These are phyloP conservation scores for Scutellaria barbata DNA, from an alignment of 257 asterid species.

Conservation along the genomic window DNA sequence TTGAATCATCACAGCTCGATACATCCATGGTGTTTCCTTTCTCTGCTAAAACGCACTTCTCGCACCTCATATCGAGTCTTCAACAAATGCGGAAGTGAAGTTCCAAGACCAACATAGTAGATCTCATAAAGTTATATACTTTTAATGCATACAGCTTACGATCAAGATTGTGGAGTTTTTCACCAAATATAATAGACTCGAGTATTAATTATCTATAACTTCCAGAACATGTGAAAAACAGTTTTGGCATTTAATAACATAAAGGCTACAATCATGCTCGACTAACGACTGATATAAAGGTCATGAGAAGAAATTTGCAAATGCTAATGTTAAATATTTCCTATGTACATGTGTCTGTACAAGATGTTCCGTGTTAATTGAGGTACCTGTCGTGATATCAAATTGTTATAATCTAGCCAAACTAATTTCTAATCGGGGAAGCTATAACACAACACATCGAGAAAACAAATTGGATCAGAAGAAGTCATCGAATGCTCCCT, in stretches of 20 bases:
- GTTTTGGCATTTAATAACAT: conserved; percentile 5
- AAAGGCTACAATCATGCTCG: conserved; percentile 27
- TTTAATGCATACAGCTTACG: too few relatives aligned
- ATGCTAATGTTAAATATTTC: conserved; percentile 30
- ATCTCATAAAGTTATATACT: too few relatives aligned
- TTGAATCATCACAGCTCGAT: too few relatives aligned
- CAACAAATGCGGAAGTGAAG: not conserved
- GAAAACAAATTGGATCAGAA: conserved; percentile 79
- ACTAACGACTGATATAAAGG: conserved; percentile 16
- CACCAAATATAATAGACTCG: too few relatives aligned
- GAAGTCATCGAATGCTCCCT: conserved; percentile 97
- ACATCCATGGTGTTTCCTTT: not conserved
- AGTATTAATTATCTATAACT: not conserved
- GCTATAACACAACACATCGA: conserved; percentile 54
- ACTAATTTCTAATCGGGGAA: conserved; percentile 54
- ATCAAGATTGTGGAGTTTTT: too few relatives aligned
- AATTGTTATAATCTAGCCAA: conserved; percentile 44
- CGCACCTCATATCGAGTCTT: conserved; percentile 1
- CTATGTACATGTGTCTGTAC: conserved; percentile 50
- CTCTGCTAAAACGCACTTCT: conserved; percentile 1
- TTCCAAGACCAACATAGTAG: too few relatives aligned
- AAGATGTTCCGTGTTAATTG: conserved; percentile 48
- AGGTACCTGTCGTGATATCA: conserved; percentile 47
- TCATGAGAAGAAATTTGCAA: conserved; percentile 35
- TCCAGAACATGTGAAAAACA: not conserved